Evolutionary conservation across 1,284 basidiomycete species (phyloP).

Genomic region (Melampsora larici-populina): DNA sequence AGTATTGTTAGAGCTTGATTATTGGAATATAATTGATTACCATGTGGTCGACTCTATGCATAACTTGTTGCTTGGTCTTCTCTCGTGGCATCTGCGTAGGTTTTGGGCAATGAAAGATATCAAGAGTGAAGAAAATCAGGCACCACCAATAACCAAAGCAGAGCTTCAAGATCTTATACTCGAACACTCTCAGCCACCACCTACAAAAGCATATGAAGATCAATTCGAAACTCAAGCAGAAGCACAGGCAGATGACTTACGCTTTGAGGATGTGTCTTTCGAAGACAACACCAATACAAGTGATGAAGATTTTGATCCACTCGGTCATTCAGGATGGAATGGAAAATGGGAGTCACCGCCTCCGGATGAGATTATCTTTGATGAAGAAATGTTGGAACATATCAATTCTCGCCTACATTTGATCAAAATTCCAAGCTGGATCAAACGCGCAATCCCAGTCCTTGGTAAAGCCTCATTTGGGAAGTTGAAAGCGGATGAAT

Average conservation of each 20-base stretch:
- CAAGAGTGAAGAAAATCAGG: conserved; percentile 24
- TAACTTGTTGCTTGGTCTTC: too few species aligned
- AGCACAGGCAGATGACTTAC: too few species aligned
- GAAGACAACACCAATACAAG: too few species aligned
- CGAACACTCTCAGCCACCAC: neutral
- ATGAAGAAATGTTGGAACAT: neutral
- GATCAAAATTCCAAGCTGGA: conserved; percentile 20
- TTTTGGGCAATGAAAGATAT: conserved; percentile 32
- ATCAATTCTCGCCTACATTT: neutral
- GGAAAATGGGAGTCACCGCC: too few species aligned
- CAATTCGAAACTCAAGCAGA: too few species aligned
- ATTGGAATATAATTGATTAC: conserved; percentile 33
- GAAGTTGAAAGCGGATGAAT: conserved; percentile 45
- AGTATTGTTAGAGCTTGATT: conserved; percentile 26
- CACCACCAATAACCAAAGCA: neutral
- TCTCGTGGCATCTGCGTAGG: conserved; percentile 23
- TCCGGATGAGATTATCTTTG: too few species aligned
- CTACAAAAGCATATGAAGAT: too few species aligned
- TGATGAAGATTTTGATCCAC: too few species aligned
- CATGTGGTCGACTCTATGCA: conserved; percentile 35
- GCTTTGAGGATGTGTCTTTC: too few species aligned
- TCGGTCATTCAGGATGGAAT: too few species aligned
- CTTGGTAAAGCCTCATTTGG: conserved; percentile 37
- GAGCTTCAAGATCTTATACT: neutral
- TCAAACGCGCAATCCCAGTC: conserved; percentile 14